These are phyloP conservation scores for Phialemoniopsis sp. DNA, from an alignment of 2,329 filamentous ascomycete species.

Conservation along the genomic window DNA sequence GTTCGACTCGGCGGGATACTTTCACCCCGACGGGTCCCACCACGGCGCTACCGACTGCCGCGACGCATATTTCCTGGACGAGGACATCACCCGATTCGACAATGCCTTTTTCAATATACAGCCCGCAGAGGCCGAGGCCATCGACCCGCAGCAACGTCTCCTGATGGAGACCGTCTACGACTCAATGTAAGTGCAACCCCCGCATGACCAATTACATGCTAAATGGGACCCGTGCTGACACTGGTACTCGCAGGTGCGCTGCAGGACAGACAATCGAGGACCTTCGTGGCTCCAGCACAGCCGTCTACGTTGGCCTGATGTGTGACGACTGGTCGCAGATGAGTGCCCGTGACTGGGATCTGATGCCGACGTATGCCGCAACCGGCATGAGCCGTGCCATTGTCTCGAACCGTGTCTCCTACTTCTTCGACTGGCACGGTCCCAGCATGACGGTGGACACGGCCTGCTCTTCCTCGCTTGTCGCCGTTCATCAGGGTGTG, in stretches of 20 bases:
- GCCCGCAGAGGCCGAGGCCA: constrained; percentile 15
- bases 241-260: no score
- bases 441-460: constrained; percentile 14
- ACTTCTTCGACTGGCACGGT: constrained; percentile 24
- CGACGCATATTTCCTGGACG: constrained; percentile 15
- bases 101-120: constrained; percentile 23
- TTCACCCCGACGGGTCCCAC: constrained; percentile 22
- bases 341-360: no score
- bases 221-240: no score
- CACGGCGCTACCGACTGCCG: constrained; percentile 25
- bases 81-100: constrained; percentile 18
- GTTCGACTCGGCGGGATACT: constrained; percentile 23
- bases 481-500: background rate
- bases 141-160: constrained; percentile 13
- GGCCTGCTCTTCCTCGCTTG: background rate
- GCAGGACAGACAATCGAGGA: constrained; percentile 7
- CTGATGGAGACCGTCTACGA: background rate
- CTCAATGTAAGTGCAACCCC: no score
- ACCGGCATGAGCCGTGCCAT: constrained; percentile 49
- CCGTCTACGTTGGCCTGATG: constrained; percentile 10
- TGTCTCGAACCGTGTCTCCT: constrained; percentile 23
- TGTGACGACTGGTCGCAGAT: constrained; percentile 8
- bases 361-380: constrained; percentile 41
- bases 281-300: constrained; percentile 9
- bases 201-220: no score